A percentile compares a stretch with the other conserved stretches of the same genome.
Evolutionary conservation across 169 alveolate species (phyloP).

Genomic region (Eimeria mitis): DNA sequence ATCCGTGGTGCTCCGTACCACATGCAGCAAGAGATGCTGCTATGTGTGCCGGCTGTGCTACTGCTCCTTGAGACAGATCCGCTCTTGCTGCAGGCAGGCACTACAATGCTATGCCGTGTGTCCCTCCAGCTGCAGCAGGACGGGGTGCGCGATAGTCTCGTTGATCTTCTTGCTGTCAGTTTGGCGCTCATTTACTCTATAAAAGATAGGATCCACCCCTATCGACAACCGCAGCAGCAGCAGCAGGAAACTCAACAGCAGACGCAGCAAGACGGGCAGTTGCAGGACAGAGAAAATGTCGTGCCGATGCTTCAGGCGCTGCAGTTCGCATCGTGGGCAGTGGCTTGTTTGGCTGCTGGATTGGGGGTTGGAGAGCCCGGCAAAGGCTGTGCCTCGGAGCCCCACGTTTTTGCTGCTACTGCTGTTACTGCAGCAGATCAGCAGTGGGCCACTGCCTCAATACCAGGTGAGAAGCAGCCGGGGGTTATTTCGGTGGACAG

Average conservation of each 20-base stretch:
- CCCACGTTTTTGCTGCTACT: not conserved
- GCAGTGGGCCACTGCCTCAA: not conserved
- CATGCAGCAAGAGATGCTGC: constrained; percentile 68
- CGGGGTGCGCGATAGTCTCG: constrained; percentile 60
- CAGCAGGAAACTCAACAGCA: not conserved
- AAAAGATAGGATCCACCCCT: constrained; percentile 45
- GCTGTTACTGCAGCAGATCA: constrained; percentile 12
- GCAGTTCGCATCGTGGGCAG: constrained; percentile 71
- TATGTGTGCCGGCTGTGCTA: constrained; percentile 64
- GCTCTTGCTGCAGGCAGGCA: constrained; percentile 60
- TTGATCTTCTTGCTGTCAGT: constrained; percentile 64
- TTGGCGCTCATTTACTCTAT: constrained; percentile 70
- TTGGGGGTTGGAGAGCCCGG: not conserved
- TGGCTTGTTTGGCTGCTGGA: constrained; percentile 64
- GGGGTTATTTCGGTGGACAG: not conserved
- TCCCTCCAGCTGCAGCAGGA: constrained; percentile 64
- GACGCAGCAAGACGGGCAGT: constrained; percentile 5
- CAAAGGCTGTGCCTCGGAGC: not conserved
- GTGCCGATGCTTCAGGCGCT: constrained; percentile 73
- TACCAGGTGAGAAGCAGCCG: not conserved
- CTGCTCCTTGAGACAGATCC: constrained; percentile 71
- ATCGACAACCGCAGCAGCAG: not conserved
- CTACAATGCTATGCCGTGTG: constrained; percentile 62
- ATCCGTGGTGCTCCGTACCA: constrained; percentile 45
- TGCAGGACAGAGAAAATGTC: not conserved